Percentiles rank a stretch among this genome's conserved stretches.
Evolutionary conservation across 208 protist genomes (phyloP).

Genomic region (Leishmania mexicana): DNA sequence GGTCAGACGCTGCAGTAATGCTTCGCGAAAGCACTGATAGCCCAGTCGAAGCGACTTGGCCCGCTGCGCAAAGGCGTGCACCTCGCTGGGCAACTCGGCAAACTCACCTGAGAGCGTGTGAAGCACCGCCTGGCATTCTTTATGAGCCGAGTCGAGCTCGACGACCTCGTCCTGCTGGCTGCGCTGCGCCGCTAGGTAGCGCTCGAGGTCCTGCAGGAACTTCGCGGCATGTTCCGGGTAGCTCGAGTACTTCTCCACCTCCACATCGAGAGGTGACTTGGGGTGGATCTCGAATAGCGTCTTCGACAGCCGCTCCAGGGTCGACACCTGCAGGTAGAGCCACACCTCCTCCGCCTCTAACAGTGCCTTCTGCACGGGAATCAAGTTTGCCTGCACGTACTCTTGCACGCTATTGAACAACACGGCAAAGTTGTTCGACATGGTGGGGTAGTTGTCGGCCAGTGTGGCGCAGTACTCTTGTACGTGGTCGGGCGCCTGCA

Average conservation of each 20-base stretch:
- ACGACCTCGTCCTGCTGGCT: slow-evolving; percentile 11
- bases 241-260: slow-evolving; percentile 64
- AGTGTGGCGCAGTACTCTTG: slow-evolving; percentile 87
- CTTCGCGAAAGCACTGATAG: slow-evolving; percentile 73
- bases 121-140: slow-evolving; percentile 17
- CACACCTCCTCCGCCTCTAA: slow-evolving; percentile 84
- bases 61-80: slow-evolving; percentile 62
- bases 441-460: slow-evolving; percentile 76
- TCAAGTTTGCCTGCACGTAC: slow-evolving; percentile 57
- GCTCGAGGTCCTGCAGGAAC: slow-evolving; percentile 43
- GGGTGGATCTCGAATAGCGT: slow-evolving; percentile 86
- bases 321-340: slow-evolving; percentile 81
- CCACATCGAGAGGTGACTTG: slow-evolving; percentile 65
- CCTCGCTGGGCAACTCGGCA: slow-evolving; percentile 37
- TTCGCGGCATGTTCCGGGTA: slow-evolving; percentile 48
- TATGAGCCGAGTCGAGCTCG: slow-evolving; percentile 15
- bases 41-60: slow-evolving; percentile 51
- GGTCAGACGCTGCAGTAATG: slow-evolving; percentile 76
- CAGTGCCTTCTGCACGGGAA: slow-evolving; percentile 60
- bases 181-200: slow-evolving; percentile 23
- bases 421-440: slow-evolving; percentile 80
- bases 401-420: slow-evolving; percentile 62
- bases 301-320: slow-evolving; percentile 72
- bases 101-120: slow-evolving; percentile 26
- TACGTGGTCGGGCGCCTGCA: slow-evolving; percentile 86